Base-by-base conservation (phyloP, 805 yeast genomes). In the Teunomyces pallodes region DNA sequence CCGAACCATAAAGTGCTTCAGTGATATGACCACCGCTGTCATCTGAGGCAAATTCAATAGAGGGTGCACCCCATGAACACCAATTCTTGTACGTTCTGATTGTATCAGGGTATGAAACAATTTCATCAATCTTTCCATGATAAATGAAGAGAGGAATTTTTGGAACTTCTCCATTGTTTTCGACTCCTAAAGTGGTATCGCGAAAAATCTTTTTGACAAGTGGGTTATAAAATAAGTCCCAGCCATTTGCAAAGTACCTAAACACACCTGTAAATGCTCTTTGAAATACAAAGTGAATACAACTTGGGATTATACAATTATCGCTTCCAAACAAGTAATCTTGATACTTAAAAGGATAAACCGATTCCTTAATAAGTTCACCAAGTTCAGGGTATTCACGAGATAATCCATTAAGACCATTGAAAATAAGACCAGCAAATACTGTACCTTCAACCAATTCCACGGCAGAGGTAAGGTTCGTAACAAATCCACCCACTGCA, bases 401-500 rank as follows among this genome's bases (percentile, higher is more conserved):
- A 7, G 38, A 9, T 42, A 69, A 56, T 2, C 75, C 75, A 28
- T 54, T 52, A 9, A 70, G 47, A 3, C 66, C 70, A 36, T 47
- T 45, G 3, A 67, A 61, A 13, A 57, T 58, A 24, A 69, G 55
- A 1, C 72, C 74, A 3, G 69, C 59, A 24, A 57, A 60, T 2
- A 56, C 7, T 3, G 56, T 51, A 3, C 69, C 67, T 32, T 64
- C 67, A 13, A 58, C 52, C 10, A 54, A 51, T 10, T 43, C 53
- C 1, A 61, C 58, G 1, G 67, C 58, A 20, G 56, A 58, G 6
- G 67, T 64, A 24, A 67, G 49, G 43, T 69, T 65, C 14, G 69
- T 59, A 12, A 64, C 66, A 55, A 67, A 58, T 4, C 75, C 75
- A 10, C 75, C 75, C 9, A 66, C 20, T 2, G 69, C 69, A 9